Conservation (phyloP, 257 asterid species). For the Osmanthus fragrans region DNA sequence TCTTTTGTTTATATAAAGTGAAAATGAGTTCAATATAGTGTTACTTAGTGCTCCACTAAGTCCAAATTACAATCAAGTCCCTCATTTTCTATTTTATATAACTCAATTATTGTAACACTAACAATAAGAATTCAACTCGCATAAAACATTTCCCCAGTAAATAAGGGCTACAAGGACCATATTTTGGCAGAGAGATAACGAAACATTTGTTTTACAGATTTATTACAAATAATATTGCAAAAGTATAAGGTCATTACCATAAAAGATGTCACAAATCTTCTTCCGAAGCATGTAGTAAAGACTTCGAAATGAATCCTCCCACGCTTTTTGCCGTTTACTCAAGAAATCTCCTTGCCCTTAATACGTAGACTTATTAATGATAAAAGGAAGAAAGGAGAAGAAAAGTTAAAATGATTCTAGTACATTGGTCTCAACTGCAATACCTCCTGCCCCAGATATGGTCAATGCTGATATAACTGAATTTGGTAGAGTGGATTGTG, state of each 20-base stretch:
- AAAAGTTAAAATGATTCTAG: conserved; percentile 17
- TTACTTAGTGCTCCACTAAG: no score
- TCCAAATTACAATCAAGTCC: no score
- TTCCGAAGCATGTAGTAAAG: conserved; percentile 88
- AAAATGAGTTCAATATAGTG: no score
- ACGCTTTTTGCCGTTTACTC: conserved; percentile 69
- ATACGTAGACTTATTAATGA: conserved; percentile 21
- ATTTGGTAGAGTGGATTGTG: conserved; percentile 78
- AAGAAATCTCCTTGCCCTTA: conserved; percentile 72
- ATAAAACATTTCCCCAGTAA: background rate
- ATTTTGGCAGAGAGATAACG: conserved; percentile 5
- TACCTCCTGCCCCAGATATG: conserved; percentile 66
- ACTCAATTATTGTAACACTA: background rate
- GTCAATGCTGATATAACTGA: conserved; percentile 75
- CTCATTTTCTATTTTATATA: no score
- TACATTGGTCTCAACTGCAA: conserved; percentile 16
- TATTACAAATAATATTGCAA: background rate
- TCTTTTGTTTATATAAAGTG: no score
- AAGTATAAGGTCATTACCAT: conserved; percentile 51
- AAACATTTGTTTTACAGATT: conserved; percentile 13
- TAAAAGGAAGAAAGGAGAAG: conserved; percentile 13
- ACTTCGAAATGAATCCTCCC: conserved; percentile 93
- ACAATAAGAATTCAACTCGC: background rate
- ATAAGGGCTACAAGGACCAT: conserved; percentile 4
- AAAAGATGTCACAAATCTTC: conserved; percentile 70